These are phyloP conservation scores for Schizophyllum commune DNA, from an alignment of 1,284 basidiomycete species.

Conservation along the genomic window DNA sequence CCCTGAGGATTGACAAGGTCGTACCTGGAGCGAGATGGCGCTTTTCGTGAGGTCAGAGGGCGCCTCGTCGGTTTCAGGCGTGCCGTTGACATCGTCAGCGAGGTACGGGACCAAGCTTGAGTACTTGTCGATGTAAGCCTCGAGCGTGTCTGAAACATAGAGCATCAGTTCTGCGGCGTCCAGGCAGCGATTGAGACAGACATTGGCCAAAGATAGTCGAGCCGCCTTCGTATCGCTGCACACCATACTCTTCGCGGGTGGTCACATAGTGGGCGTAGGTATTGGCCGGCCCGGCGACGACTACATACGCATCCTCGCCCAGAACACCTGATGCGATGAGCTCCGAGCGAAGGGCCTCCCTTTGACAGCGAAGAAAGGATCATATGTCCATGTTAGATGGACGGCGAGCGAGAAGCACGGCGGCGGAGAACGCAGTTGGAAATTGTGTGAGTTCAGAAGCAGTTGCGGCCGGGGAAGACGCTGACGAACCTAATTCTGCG, in stretches of 20 bases:
- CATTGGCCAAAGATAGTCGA: slow-evolving; percentile 75
- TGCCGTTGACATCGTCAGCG: slow-evolving; percentile 37
- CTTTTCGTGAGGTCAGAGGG: slow-evolving; percentile 57
- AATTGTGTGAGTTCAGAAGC: neutral
- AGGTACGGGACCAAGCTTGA: slow-evolving; percentile 57
- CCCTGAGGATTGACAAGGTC: neutral
- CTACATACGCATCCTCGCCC: slow-evolving; percentile 61
- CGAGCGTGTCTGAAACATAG: slow-evolving; percentile 49
- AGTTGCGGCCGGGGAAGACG: neutral
- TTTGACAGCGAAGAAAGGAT: slow-evolving; percentile 14
- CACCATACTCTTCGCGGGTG: slow-evolving; percentile 67
- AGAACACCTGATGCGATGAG: slow-evolving; percentile 59
- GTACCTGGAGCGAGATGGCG: slow-evolving; percentile 49
- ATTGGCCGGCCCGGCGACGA: slow-evolving; percentile 74
- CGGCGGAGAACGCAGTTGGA: neutral
- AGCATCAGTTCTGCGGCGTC: slow-evolving; percentile 1
- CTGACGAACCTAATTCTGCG: slow-evolving; percentile 40
- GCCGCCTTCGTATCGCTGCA: slow-evolving; percentile 79
- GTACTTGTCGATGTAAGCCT: slow-evolving; percentile 77
- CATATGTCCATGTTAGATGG: neutral
- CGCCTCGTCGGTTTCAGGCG: slow-evolving; percentile 53
- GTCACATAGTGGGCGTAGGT: slow-evolving; percentile 74
- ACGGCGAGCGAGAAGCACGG: neutral
- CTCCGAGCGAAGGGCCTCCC: slow-evolving; percentile 53
- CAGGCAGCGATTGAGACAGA: slow-evolving; percentile 26